Conservation (phyloP, 768 basidiomycete genomes). For the Agrocybe praecox region DNA sequence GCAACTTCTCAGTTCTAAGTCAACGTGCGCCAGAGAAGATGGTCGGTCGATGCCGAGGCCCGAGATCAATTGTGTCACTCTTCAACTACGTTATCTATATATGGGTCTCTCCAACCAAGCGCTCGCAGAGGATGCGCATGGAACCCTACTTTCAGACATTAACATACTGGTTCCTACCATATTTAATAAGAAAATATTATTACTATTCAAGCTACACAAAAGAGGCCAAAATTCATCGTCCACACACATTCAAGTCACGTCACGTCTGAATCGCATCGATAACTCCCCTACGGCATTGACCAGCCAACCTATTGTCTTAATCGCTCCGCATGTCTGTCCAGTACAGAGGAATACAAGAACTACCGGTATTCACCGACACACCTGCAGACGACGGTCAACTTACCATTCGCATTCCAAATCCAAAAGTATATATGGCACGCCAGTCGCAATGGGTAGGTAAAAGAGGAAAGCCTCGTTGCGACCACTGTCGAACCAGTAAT, state of each 20-base stretch:
- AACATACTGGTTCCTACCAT: no score
- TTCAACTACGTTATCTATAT: slow-evolving; percentile 41
- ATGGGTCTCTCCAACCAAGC: slow-evolving; percentile 20
- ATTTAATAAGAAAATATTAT: no score
- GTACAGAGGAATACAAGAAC: slow-evolving; percentile 31
- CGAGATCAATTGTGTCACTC: slow-evolving; percentile 4
- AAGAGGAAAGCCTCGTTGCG: slow-evolving; percentile 74
- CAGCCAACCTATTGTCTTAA: neutral
- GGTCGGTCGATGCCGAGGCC: slow-evolving; percentile 9
- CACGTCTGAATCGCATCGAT: slow-evolving; percentile 22
- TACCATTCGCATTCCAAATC: slow-evolving; percentile 69
- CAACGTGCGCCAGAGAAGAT: neutral
- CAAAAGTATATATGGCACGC: slow-evolving; percentile 66
- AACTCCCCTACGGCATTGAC: slow-evolving; percentile 6
- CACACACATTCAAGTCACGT: slow-evolving; percentile 22
- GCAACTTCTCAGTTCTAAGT: neutral
- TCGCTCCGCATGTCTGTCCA: slow-evolving; percentile 30
- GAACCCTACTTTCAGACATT: no score
- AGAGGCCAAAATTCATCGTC: slow-evolving; percentile 14
- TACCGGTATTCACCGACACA: slow-evolving; percentile 33
- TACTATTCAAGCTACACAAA: no score
- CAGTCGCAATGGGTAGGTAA: slow-evolving; percentile 78
- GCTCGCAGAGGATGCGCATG: no score
- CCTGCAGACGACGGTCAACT: slow-evolving; percentile 52
- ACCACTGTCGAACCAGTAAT: slow-evolving; percentile 72